Base-by-base conservation (phyloP, 257 asterid species). In the Coffea eugenioides region DNA sequence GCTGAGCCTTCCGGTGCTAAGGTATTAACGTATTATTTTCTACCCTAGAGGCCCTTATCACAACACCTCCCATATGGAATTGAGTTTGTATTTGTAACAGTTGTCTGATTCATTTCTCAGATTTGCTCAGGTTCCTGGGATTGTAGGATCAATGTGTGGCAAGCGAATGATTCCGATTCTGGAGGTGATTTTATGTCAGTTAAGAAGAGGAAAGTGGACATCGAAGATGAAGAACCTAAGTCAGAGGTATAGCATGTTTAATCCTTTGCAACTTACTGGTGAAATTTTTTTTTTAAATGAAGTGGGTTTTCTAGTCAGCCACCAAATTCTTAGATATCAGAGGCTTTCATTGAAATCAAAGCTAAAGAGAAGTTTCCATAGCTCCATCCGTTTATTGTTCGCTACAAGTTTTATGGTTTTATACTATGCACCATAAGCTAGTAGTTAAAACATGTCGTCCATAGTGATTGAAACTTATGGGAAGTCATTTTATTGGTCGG, bases 101-200 rank as follows among this genome's bases (percentile, higher is more conserved):
- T 68, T 74, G 69, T 71, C 77, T 66, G 80, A 66, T 84, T 21
- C 76, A 20, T 66, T 80, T 82, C 31, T 75, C 83, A 96, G 99
- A 90, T 94, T 71, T 94, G 97, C 83, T 92, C 99, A 23, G 99
- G 99, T 81, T 94, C 99, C 54, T 96, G 99, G 99, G 99, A 96
- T 81, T 84, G 89, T 79, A 83, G 90, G 83, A 83, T 96, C 79
- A 88, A 84, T 79, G 84, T 96, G 88, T 96, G 99, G 99, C 88
- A 86, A 79, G 59, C 85, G 73, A 87, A 81, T 83, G 85, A 82
- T 68, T 82, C 92, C 54, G 91, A 86, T 27, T 69, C 80, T 71
- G 94, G 83, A 46, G 89, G 87, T 68, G 90, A 85, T 64, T 57
- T 80, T 39, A 90, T 96, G 74, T 84, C 98, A 70, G 80, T 90